phyloP scores from a whole-genome alignment of 176 grass and related monocot species.

The Puya raimondii region DNA sequence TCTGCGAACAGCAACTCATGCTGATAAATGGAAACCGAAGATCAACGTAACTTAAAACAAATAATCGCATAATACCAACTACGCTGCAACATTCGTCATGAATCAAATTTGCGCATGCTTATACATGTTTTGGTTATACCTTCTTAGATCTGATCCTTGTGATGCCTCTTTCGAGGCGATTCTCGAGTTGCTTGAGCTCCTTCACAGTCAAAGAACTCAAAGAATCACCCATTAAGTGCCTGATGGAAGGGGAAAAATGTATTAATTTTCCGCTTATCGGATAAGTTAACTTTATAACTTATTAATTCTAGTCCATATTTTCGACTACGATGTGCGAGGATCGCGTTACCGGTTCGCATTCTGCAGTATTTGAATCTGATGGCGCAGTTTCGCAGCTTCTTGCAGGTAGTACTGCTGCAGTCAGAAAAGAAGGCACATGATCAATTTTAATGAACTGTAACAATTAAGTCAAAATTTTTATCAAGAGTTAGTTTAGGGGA shows the following conservation, averaged over 20 bases:
- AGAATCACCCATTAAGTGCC: constrained; percentile 57
- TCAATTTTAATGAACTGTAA: too few species aligned
- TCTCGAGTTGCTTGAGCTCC: constrained; percentile 74
- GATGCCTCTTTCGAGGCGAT: constrained; percentile 66
- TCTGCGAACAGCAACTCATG: constrained; percentile 56
- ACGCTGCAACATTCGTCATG: too few species aligned
- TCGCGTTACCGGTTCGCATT: constrained; percentile 61
- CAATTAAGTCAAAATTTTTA: too few species aligned
- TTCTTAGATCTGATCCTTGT: constrained; percentile 64
- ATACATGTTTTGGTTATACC: constrained; percentile 16
- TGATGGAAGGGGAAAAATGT: background rate
- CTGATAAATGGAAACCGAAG: constrained; percentile 20
- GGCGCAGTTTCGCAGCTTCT: constrained; percentile 58
- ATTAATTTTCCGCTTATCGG: background rate
- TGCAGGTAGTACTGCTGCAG: constrained; percentile 88
- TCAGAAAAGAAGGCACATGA: background rate
- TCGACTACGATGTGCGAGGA: background rate
- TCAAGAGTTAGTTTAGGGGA: too few species aligned
- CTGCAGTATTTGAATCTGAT: constrained; percentile 84
- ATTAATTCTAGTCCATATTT: background rate
- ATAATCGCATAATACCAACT: background rate
- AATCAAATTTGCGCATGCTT: too few species aligned
- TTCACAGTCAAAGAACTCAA: constrained; percentile 43
- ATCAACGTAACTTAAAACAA: background rate
- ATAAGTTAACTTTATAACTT: background rate